Conservation (phyloP, 2,329 filamentous ascomycete species). For the Cercospora citrullina region DNA sequence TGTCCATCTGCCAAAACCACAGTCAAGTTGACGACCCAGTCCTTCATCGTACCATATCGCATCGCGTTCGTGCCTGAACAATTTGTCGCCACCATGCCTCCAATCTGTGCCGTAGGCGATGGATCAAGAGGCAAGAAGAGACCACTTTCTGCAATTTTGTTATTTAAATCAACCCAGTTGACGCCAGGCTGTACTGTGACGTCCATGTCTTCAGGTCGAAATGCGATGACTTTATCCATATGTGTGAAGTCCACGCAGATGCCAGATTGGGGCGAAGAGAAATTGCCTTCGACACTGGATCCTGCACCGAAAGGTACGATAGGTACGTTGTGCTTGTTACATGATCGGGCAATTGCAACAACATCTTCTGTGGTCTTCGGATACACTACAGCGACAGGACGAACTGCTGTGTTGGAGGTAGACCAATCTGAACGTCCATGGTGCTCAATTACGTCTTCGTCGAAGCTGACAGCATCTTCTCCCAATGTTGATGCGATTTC, state of each 20-base stretch:
- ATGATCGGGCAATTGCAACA: constrained; percentile 19
- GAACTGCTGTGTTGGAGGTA: constrained; percentile 22
- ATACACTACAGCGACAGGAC: constrained; percentile 28
- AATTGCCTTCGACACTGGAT: constrained; percentile 72
- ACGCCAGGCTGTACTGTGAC: constrained; percentile 88
- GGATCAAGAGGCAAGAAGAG: constrained; percentile 93
- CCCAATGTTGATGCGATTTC: constrained; percentile 18
- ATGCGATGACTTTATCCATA: constrained; percentile 78
- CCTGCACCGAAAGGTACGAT: constrained; percentile 29
- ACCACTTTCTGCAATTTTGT: constrained; percentile 68
- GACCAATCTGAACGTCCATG: constrained; percentile 29
- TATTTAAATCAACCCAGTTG: constrained; percentile 88
- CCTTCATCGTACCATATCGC: constrained; percentile 82
- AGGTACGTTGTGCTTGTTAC: constrained; percentile 22
- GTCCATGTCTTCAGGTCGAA: constrained; percentile 88
- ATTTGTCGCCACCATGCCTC: constrained; percentile 80
- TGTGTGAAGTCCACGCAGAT: constrained; percentile 85
- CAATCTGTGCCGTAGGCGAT: constrained; percentile 72
- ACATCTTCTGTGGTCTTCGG: constrained; percentile 25
- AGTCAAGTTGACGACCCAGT: constrained; percentile 81
- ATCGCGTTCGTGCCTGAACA: constrained; percentile 67
- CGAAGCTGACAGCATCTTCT: constrained; percentile 25
- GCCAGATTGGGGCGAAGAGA: constrained; percentile 81
- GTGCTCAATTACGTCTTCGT: constrained; percentile 28
- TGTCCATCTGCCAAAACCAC: constrained; percentile 77